Evolutionary conservation across 257 asterid genomes (phyloP).

Genomic region (Rauvolfia tetraphylla): DNA sequence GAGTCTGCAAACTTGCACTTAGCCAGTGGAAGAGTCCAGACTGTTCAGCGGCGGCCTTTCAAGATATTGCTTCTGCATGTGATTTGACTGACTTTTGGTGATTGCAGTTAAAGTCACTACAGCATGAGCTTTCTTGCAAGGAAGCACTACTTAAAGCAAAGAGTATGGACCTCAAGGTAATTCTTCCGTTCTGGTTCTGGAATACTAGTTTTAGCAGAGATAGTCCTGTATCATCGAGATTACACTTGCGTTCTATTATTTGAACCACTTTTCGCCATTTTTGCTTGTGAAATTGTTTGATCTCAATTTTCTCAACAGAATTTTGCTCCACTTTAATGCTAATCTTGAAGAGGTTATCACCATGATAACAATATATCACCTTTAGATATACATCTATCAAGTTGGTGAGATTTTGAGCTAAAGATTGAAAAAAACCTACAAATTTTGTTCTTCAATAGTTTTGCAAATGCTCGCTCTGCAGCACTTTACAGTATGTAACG

Average conservation of each 20-base stretch:
- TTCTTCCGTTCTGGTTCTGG: not conserved
- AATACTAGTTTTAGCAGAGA: too few species aligned
- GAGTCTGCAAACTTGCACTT: not conserved
- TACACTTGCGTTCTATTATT: not conserved
- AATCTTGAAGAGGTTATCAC: not conserved
- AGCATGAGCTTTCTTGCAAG: conserved; percentile 73
- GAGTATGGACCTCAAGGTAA: conserved; percentile 29
- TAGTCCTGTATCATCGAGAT: not conserved
- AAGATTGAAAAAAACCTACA: not conserved
- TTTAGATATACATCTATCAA: not conserved
- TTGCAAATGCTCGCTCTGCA: not conserved
- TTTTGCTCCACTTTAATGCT: not conserved
- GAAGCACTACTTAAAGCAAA: conserved; percentile 64
- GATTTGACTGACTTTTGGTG: conserved; percentile 2
- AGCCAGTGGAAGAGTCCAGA: too few species aligned
- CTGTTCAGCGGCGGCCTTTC: too few species aligned
- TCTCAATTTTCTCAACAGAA: not conserved
- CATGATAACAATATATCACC: not conserved
- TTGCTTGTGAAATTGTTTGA: not conserved
- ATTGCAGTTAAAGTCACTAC: conserved; percentile 59
- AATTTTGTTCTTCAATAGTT: not conserved
- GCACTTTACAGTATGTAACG: too few species aligned
- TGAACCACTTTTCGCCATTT: not conserved
- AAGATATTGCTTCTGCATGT: not conserved
- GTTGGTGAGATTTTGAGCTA: not conserved